phyloP scores from a whole-genome alignment of 2,329 filamentous ascomycete species.

The Ceratocystis albifundus region DNA sequence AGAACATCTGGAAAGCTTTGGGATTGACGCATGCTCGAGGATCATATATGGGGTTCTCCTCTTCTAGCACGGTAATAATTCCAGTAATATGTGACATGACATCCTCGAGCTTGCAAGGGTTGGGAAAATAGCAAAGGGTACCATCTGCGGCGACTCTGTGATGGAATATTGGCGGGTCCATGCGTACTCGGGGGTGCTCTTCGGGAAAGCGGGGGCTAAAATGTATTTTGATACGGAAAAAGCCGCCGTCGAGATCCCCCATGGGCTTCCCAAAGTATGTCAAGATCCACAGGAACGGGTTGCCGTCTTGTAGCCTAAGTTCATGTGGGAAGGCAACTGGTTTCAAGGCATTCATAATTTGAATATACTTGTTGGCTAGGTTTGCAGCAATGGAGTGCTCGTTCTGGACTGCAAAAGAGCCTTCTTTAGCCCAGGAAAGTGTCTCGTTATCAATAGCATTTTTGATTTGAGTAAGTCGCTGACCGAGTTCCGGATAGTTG shows the following conservation, averaged over 20 bases:
- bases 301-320: slow-evolving; percentile 62
- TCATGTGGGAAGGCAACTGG: slow-evolving; percentile 60
- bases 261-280: slow-evolving; percentile 86
- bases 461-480: slow-evolving; percentile 58
- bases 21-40: slow-evolving; percentile 77
- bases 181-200: slow-evolving; percentile 71
- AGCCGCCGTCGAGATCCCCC: slow-evolving; percentile 84
- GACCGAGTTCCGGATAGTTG: slow-evolving; percentile 63
- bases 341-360: slow-evolving; percentile 66
- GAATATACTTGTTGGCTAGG: slow-evolving; percentile 72
- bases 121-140: slow-evolving; percentile 69
- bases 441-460: slow-evolving; percentile 61
- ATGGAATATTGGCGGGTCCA: slow-evolving; percentile 76
- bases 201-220: slow-evolving; percentile 80
- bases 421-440: slow-evolving; percentile 57
- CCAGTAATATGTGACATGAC: slow-evolving; percentile 72
- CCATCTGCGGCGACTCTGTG: slow-evolving; percentile 73
- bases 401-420: slow-evolving; percentile 48
- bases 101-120: slow-evolving; percentile 53
- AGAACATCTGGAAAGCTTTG: slow-evolving; percentile 75
- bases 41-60: slow-evolving; percentile 79
- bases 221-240: slow-evolving; percentile 68
- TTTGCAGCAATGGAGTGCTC: slow-evolving; percentile 70
- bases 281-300: slow-evolving; percentile 80
- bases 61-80: slow-evolving; percentile 71